A percentile compares a stretch with the other conserved stretches of the same genome.
Evolutionary conservation across 129 eudicot genomes (phyloP).

Genomic region (Sambucus nigra): DNA sequence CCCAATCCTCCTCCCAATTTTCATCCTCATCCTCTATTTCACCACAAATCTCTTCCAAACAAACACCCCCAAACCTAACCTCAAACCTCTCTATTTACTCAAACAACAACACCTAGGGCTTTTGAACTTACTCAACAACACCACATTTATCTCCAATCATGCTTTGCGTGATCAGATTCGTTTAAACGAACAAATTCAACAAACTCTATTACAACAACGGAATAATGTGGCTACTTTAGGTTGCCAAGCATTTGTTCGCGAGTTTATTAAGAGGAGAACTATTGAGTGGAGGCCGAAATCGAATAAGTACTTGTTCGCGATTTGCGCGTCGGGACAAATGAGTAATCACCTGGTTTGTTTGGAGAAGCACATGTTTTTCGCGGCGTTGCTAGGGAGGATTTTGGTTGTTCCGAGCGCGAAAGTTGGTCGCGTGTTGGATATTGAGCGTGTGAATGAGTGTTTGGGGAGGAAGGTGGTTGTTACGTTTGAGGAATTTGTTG

Average conservation of each 20-base stretch:
- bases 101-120: conserved; percentile 62
- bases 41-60: conserved; percentile 53
- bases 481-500: conserved; percentile 69
- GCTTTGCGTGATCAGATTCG: conserved; percentile 43
- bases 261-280: conserved; percentile 43
- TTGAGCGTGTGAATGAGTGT: conserved; percentile 79
- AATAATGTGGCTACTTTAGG: too few relatives aligned
- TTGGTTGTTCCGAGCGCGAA: conserved; percentile 77
- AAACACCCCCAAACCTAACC: conserved; percentile 17
- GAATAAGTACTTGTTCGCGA: conserved; percentile 76
- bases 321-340: conserved; percentile 52
- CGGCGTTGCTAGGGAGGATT: conserved; percentile 57
- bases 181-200: conserved; percentile 60
- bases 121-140: conserved; percentile 36
- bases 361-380: conserved; percentile 97
- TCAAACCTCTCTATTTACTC: conserved; percentile 45
- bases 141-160: conserved; percentile 27
- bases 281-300: conserved; percentile 73
- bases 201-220: conserved; percentile 44
- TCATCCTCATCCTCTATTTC: conserved; percentile 43
- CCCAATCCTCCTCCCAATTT: conserved; percentile 46
- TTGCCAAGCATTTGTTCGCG: too few relatives aligned
- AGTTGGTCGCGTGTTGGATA: conserved; percentile 81
- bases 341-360: conserved; percentile 40
- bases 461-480: conserved; percentile 67